Base-by-base conservation (phyloP, 768 basidiomycete genomes). In the Termitomyces sp. region DNA sequence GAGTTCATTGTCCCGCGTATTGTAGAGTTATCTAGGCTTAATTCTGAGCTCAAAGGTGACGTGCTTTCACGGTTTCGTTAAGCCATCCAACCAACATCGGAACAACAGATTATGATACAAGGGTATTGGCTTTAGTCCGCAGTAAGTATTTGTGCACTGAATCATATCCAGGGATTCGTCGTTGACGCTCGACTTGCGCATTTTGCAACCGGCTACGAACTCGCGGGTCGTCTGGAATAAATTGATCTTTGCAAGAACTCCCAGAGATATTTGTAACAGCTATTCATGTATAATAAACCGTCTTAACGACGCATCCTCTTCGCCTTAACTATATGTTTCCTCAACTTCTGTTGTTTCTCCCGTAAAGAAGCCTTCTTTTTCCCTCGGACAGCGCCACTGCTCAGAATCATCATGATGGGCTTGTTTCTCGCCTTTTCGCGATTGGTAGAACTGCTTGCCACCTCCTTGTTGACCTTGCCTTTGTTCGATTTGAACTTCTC, bases 371-470 rank as follows among this genome's bases (percentile, higher is more conserved):
- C 85, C 73, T 88, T 90, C 74, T 90, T 92, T 75, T 93, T 93
- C 1, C 88, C 77, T 60, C 77, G 76, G n/a, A 93, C 88, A 1
- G 84, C 83, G 1, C 79, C 79, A 56, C 88, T 90, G 48, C 85
- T 78, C 58, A 93, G 72, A 52, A 92, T 85, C 91, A 93, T 93
- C 94, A 96, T 95, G 61, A 96, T 81, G 24, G 94, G 94, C 70
- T 98, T 97, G 69, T 95, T 94, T 67, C 88, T 81, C 38, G 85
- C 82, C 81, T 97, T 97, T 74, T 96, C 91, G 65, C 84, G 78
- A 70, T 97, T 97, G 34, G 94, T 96, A 54, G 88, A 85, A 66
- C 90, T 92, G 70, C 90, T 93, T 56, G 86, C 83, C 11, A 75
- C 71, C 35, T 77, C 90, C 68, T 92, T 93, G 57, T 83, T 91